Conservation (phyloP, 768 basidiomycete species). For the Pisolithus albus region DNA sequence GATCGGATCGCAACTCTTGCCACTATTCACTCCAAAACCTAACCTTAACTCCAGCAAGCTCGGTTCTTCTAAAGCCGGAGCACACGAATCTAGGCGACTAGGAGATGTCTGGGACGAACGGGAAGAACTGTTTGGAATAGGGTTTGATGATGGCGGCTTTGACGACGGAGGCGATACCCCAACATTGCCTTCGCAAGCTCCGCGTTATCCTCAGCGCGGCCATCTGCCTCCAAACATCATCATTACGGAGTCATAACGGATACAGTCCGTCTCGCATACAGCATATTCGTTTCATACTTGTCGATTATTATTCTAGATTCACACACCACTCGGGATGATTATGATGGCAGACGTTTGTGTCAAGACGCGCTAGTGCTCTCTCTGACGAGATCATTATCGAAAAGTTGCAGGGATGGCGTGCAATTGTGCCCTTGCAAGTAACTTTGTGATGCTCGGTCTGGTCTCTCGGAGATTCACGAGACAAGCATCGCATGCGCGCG, state of each 20-base stretch:
- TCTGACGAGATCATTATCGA: too few species aligned
- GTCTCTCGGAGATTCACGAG: too few species aligned
- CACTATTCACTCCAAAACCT: slow-evolving; percentile 32
- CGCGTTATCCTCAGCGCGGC: slow-evolving; percentile 2
- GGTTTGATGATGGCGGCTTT: slow-evolving; percentile 49
- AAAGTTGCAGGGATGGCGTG: too few species aligned
- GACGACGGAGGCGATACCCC: slow-evolving; percentile 31
- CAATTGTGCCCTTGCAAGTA: too few species aligned
- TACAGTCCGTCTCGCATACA: slow-evolving; percentile 20
- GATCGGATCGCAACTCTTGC: slow-evolving; percentile 51
- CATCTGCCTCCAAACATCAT: slow-evolving; percentile 23
- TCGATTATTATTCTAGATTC: neutral
- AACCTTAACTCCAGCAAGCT: slow-evolving; percentile 12
- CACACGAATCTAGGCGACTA: slow-evolving; percentile 32
- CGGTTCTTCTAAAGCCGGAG: slow-evolving; percentile 23
- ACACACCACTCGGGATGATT: too few species aligned
- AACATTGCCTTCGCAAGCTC: slow-evolving; percentile 1
- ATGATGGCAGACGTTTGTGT: too few species aligned
- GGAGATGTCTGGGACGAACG: slow-evolving; percentile 72
- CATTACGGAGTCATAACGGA: slow-evolving; percentile 19
- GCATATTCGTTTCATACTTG: slow-evolving; percentile 10
- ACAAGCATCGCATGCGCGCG: too few species aligned
- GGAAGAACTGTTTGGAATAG: slow-evolving; percentile 68
- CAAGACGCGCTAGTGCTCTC: too few species aligned
- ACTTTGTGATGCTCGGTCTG: too few species aligned